Base-by-base conservation (phyloP, 2,329 filamentous ascomycete genomes). In the Rhexocercosporidium sp. region DNA sequence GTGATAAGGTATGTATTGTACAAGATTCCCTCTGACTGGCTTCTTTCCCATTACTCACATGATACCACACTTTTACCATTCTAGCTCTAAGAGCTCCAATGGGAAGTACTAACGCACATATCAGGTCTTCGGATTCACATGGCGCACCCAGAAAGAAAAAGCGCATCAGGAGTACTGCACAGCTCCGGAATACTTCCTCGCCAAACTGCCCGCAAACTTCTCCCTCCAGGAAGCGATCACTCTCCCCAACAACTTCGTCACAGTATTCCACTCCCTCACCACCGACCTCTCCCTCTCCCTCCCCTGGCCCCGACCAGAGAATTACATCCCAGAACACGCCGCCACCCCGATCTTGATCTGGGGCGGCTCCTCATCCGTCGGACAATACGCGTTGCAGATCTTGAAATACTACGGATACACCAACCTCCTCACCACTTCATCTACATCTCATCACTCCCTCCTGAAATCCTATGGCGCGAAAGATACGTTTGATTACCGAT, bases 161-260 rank as follows among this genome's bases (percentile, higher is more conserved):
- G 83, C 82, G 1, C 82, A 86, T 65, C 88, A 90, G 73, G 81
- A 85, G 41, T 88, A 83, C 74, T 78, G 83, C 59, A 88, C 85
- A 0, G 78, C 82, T 0, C 82, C 84, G 0, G 81, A 83, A 29
- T 85, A 81, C 77, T 76, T 85, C 16, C 79, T 84, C 12, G 82
- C 44, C 20, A 20, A 47, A 22, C 70, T 86, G 25, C 83, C 84
- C 0, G 66, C 75, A 12, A 78, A 76, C 27, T 73, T 84, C 34
- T 79, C 78, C 0, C 73, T 82, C 47, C 73, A 81, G 56, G 79
- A 83, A 67, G 85, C 85, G 16, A 69, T 75, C 16, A 87, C 86
- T 0, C 75, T 89, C 2, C 83, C 86, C 0, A 84, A 85, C 59
- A 90, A 88, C 70, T 76, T 88, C 31, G 83, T 90, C 34, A 89